These are phyloP conservation scores for Bruguiera parviflora DNA, from an alignment of 345 rosid species.

Conservation along the genomic window DNA sequence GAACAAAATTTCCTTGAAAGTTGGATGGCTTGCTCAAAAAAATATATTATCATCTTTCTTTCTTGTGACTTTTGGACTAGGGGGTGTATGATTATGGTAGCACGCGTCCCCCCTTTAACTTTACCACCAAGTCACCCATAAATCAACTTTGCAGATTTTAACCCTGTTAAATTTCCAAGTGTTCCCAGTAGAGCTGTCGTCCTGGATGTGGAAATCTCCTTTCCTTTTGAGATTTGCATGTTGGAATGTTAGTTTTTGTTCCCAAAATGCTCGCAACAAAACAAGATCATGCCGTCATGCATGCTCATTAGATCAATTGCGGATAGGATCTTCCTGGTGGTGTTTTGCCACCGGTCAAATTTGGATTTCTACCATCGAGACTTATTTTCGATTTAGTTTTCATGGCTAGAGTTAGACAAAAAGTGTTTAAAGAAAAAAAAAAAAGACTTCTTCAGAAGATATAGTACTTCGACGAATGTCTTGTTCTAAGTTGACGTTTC, in stretches of 20 bases:
- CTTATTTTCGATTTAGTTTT: too few relatives aligned
- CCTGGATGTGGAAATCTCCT: not conserved
- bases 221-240: conserved; percentile 21
- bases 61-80: conserved; percentile 16
- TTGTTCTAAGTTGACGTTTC: too few relatives aligned
- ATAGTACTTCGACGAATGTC: too few relatives aligned
- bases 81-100: conserved; percentile 17
- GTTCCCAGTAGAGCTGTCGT: conserved; percentile 4
- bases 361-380: too few relatives aligned
- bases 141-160: not conserved
- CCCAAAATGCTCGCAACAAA: conserved; percentile 6
- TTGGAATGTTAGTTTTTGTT: conserved; percentile 15
- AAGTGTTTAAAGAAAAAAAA: too few relatives aligned
- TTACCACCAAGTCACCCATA: not conserved
- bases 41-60: not conserved
- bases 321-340: not conserved
- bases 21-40: too few relatives aligned
- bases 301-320: not conserved
- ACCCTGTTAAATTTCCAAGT: not conserved
- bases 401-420: too few relatives aligned
- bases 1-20: conserved; percentile 3
- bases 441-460: too few relatives aligned
- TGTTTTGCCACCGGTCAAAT: too few relatives aligned
- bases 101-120: conserved; percentile 24
- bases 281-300: not conserved